Evolutionary conservation across 78 protist genomes (phyloP), one percentile per base, ranked within the genome.

Genomic region (Tieghemostelium lacteum): DNA sequence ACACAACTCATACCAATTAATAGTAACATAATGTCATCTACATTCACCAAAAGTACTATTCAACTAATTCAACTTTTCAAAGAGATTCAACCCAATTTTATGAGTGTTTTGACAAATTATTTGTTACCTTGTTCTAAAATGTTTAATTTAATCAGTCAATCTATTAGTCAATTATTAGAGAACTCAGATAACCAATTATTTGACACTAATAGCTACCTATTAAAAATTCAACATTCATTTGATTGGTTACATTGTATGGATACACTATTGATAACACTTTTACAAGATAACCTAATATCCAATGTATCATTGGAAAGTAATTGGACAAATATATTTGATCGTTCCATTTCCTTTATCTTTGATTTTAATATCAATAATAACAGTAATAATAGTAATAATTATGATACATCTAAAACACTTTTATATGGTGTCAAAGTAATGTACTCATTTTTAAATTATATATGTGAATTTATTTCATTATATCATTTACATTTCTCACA

Each of bases 301-400:
- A 37, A 60, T 1, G 54, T 69, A 1, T 80, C 76, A 1, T 29
- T 80, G 10, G 88, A 80, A 55, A 72, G 88, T 42, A 29, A 54
- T 40, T 80, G 75, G 75, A 67, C 26, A 7, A 80, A 80, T 80
- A 17, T 80, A 40, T 80, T 80, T 36, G 88, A 80, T 80, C n/a
- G 88, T 39, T 80, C 77, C 37, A 33, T 80, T 26, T 39, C 88
- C 12, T 80, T 80, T 55, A 37, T 58, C 2, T 50, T 42, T 55
- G 88, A 80, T n/a, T 1, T 24, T 26, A 75, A 64, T 33, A 64
- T 63, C 26, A 31, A 61, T 22, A 64, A 76, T 22, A 76, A 34
- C 60, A 42, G 64, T 3, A 76, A 64, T 24, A 76, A 64, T 22
- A 45, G 34, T 20, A 62, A 65, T 37, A 65, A 24, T 22, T 2